phyloP scores from a whole-genome alignment of 306 rosid species.

The Senna tora region DNA sequence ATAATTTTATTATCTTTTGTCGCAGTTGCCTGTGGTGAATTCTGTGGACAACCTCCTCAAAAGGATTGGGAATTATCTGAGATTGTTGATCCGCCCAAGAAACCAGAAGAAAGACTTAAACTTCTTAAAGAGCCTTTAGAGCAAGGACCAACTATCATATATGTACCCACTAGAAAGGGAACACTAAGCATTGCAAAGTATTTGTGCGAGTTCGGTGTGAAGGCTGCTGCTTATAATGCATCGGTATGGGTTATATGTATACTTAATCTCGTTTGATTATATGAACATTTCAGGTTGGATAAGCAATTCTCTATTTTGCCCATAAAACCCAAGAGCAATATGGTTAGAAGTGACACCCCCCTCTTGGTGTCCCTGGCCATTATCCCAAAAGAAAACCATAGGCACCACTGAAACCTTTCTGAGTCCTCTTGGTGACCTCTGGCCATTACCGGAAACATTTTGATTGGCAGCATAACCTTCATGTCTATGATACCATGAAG shows the following conservation, averaged over 20 bases:
- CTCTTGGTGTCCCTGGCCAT: slow-evolving; percentile 10
- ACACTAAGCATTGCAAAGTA: slow-evolving; percentile 68
- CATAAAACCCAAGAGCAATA: background rate
- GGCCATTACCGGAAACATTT: background rate
- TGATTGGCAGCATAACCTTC: background rate
- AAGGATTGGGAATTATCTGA: slow-evolving; percentile 44
- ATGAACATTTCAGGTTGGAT: slow-evolving; percentile 21
- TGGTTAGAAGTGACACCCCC: slow-evolving; percentile 7
- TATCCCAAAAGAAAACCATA: background rate
- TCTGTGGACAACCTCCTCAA: slow-evolving; percentile 55
- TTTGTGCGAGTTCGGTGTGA: slow-evolving; percentile 73
- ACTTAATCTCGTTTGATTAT: slow-evolving; percentile 27
- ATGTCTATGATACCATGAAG: slow-evolving; percentile 26
- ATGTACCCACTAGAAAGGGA: slow-evolving; percentile 87
- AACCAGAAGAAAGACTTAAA: slow-evolving; percentile 52
- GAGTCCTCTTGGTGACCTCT: too few species aligned
- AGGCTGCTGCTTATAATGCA: slow-evolving; percentile 96
- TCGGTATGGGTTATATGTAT: slow-evolving; percentile 51
- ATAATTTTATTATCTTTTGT: slow-evolving; percentile 22
- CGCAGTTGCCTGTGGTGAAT: slow-evolving; percentile 72
- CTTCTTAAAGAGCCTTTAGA: slow-evolving; percentile 54
- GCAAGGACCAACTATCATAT: slow-evolving; percentile 76
- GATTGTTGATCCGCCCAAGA: slow-evolving; percentile 47
- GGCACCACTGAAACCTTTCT: background rate
- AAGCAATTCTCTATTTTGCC: background rate